phyloP scores from a whole-genome alignment of 1,284 basidiomycete species.

The Agroathelia rolfsii region DNA sequence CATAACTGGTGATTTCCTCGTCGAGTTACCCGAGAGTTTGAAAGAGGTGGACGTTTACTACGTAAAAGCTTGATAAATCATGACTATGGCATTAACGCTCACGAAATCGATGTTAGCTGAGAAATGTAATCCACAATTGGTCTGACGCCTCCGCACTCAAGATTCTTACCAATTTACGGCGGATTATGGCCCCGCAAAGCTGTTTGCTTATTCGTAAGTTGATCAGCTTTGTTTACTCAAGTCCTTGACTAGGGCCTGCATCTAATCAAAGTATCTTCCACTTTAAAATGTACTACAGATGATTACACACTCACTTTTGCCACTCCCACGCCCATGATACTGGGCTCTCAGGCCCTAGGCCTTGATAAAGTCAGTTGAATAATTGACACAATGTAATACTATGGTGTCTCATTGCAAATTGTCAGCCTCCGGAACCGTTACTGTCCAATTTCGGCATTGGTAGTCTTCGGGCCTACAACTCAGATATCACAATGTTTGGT shows the following conservation, averaged over 20 bases:
- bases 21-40: not conserved
- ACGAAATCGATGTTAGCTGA: slow-evolving; percentile 1
- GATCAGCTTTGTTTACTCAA: slow-evolving; percentile 4
- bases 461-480: slow-evolving; percentile 15
- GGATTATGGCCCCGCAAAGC: slow-evolving; percentile 1
- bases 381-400: slow-evolving; percentile 1
- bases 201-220: slow-evolving; percentile 2
- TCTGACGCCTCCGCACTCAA: not conserved
- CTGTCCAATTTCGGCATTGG: slow-evolving; percentile 21
- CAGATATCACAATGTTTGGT: slow-evolving; percentile 20
- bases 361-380: slow-evolving; percentile 3
- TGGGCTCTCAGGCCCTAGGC: no score
- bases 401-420: slow-evolving; percentile 4
- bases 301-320: no score
- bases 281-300: no score
- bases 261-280: no score
- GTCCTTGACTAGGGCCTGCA: no score
- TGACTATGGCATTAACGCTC: no score
- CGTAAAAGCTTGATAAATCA: slow-evolving; percentile 2
- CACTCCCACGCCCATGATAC: no score
- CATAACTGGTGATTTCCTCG: slow-evolving; percentile 4
- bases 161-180: not conserved
- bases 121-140: slow-evolving; percentile 3
- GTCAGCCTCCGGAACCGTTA: slow-evolving; percentile 18
- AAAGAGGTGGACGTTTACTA: slow-evolving; percentile 2